phyloP scores from a whole-genome alignment of 129 eudicot species.

The Artemisia annua region DNA sequence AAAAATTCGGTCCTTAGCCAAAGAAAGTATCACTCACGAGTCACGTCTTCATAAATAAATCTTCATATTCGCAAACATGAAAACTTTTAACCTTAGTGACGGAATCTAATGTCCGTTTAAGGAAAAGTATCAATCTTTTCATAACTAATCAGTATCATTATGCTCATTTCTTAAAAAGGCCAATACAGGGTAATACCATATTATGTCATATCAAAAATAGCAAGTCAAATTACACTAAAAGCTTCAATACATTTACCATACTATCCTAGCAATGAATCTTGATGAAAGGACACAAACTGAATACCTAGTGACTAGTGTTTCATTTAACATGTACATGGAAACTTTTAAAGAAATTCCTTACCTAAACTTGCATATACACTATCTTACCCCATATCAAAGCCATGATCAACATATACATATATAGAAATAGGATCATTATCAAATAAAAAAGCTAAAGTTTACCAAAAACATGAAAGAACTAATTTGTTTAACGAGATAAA shows the following conservation, averaged over 20 bases:
- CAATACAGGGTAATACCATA: not conserved
- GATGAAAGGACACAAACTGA: too few relatives aligned
- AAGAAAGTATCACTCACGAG: not conserved
- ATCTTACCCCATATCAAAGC: slow-evolving; percentile 1
- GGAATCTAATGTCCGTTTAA: too few relatives aligned
- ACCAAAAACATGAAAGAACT: too few relatives aligned
- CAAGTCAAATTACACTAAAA: not conserved
- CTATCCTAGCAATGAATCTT: slow-evolving; percentile 10
- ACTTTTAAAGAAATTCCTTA: slow-evolving; percentile 16
- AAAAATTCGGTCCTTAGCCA: not conserved
- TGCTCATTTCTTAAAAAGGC: not conserved
- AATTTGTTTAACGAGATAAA: too few relatives aligned
- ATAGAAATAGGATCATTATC: slow-evolving; percentile 5
- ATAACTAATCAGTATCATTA: too few relatives aligned
- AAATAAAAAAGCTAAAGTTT: too few relatives aligned
- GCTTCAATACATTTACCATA: slow-evolving; percentile 13
- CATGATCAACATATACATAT: slow-evolving; percentile 22
- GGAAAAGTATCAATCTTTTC: not conserved
- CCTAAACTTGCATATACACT: slow-evolving; percentile 28
- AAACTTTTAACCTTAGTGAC: too few relatives aligned
- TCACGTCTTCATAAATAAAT: not conserved
- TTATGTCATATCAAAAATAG: not conserved
- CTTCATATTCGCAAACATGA: not conserved
- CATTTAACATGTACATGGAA: too few relatives aligned
- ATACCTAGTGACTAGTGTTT: too few relatives aligned